Base-by-base conservation (phyloP, 192 early-diverging fungal genomes). In the Coemansia guatemalensis region DNA sequence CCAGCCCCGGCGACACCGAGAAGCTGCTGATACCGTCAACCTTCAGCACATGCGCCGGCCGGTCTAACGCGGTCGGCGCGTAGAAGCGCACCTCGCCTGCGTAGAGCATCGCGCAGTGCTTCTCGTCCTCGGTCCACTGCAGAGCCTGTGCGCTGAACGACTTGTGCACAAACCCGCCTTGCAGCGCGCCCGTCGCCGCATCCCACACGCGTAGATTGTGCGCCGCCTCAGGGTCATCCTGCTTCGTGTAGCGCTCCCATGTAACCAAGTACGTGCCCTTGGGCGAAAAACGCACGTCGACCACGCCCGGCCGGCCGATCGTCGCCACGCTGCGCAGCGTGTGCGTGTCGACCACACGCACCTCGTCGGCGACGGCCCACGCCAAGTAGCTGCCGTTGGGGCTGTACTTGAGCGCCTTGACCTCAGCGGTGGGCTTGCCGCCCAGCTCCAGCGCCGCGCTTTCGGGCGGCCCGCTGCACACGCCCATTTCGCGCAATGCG, bases 91-190 rank as follows among this genome's bases (percentile, higher is more conserved):
- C 86, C 71, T 96, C 93, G 25, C 87, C 87, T 14, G 86, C 78
- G n/a, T 90, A 89, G 76, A 95, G 87, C 64, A 90, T 89, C 27
- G 91, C 92, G 73, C 88, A 95, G 73, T 84, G 90, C 27, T 84
- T 58, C 82, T 99, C 97, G 71, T 93, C 91, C 55, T 90, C 90
- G 21, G 93, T 95, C 95, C 95, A 99, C 74, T 96, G 90, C 71
- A 95, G 84, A 61, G 83, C 89, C 85, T 86, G 88, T 56, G 85
- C 87, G 66, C 78, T 83, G 58, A 90, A 92, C 49, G 84, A 78
- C 81, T 95, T 94, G 73, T 93, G 91, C 21, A 88, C 85, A 69
- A 97, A 99, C 0, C 84, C 71, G 24, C 86, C 88, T 24, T 86
- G 69, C 64, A 85, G 68, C 59, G 82, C 72, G 24, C 93, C 94